Evolutionary conservation across 2,329 filamentous ascomycete genomes (phyloP).

Genomic region (Nigrograna mackinnonii): DNA sequence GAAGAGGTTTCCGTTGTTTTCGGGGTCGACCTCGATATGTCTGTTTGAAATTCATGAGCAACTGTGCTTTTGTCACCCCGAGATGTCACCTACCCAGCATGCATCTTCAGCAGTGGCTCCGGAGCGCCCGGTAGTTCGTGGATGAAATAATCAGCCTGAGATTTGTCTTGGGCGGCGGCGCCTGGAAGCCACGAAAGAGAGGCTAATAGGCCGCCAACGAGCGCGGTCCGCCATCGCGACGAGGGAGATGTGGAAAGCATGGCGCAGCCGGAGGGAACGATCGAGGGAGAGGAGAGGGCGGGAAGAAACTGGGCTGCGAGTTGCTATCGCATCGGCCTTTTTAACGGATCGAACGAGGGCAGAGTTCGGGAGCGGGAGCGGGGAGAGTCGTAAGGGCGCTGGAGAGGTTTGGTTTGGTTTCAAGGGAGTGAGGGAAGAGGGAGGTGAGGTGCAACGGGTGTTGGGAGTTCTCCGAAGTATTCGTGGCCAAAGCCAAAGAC

Average conservation of each 20-base stretch:
- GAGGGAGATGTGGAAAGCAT: slow-evolving; percentile 23
- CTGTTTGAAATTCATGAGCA: slow-evolving; percentile 49
- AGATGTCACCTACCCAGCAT: slow-evolving; percentile 76
- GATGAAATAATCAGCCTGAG: slow-evolving; percentile 88
- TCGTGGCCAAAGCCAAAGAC: neutral
- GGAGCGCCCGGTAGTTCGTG: slow-evolving; percentile 83
- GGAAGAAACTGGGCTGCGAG: slow-evolving; percentile 21
- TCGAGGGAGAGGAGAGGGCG: slow-evolving; percentile 16
- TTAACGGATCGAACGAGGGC: neutral
- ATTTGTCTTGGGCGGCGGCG: slow-evolving; percentile 53
- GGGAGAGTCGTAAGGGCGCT: no score
- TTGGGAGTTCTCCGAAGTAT: neutral
- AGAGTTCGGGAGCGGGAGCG: neutral
- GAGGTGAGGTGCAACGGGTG: neutral
- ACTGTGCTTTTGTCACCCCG: neutral
- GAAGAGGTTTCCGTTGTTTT: slow-evolving; percentile 91
- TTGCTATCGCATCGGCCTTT: slow-evolving; percentile 40
- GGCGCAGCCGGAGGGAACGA: slow-evolving; percentile 17
- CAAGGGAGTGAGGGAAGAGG: no score
- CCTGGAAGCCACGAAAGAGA: slow-evolving; percentile 36
- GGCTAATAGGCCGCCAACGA: slow-evolving; percentile 33
- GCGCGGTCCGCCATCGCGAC: slow-evolving; percentile 35
- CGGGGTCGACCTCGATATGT: slow-evolving; percentile 86
- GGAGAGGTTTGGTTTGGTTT: no score
- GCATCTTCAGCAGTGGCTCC: slow-evolving; percentile 86